Percentiles rank a stretch among this genome's conserved stretches.
Evolutionary conservation across 306 rosid genomes (phyloP).

Genomic region (Prunus padus): DNA sequence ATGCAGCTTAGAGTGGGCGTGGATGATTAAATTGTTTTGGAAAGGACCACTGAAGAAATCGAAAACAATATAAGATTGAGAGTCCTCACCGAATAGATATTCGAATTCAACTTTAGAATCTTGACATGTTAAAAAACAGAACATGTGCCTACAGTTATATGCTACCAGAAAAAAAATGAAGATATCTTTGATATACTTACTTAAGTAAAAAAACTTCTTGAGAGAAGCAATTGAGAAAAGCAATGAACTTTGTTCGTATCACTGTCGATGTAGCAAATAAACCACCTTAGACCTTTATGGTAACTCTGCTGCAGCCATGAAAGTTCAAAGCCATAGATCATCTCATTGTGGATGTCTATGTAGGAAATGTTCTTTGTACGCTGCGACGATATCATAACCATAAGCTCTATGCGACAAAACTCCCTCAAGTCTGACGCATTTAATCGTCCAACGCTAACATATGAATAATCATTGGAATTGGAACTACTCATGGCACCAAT

Average conservation of each 20-base stretch:
- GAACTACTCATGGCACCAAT: neutral
- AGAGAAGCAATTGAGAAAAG: too few relatives aligned
- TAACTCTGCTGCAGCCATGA: conserved; percentile 3
- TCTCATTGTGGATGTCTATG: conserved; percentile 12
- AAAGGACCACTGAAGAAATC: too few relatives aligned
- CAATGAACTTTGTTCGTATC: neutral
- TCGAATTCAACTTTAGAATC: too few relatives aligned
- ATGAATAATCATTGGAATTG: neutral
- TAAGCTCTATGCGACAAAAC: neutral
- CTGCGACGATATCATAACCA: neutral
- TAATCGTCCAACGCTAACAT: neutral
- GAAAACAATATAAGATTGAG: too few relatives aligned
- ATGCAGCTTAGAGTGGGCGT: too few relatives aligned
- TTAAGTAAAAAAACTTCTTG: too few relatives aligned
- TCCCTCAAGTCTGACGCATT: neutral
- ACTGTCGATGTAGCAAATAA: neutral
- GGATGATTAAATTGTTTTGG: too few relatives aligned
- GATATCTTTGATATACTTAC: too few relatives aligned
- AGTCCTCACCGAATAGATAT: accelerated
- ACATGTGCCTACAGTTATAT: too few relatives aligned
- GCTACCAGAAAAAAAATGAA: too few relatives aligned
- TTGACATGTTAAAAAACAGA: too few relatives aligned
- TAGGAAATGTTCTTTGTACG: neutral
- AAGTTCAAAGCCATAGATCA: conserved; percentile 26
- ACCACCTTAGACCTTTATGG: too few relatives aligned